Evolutionary conservation across 225 moss, liverwort and hornwort species (phyloP).

Genomic region (Anthoceros angustus): DNA sequence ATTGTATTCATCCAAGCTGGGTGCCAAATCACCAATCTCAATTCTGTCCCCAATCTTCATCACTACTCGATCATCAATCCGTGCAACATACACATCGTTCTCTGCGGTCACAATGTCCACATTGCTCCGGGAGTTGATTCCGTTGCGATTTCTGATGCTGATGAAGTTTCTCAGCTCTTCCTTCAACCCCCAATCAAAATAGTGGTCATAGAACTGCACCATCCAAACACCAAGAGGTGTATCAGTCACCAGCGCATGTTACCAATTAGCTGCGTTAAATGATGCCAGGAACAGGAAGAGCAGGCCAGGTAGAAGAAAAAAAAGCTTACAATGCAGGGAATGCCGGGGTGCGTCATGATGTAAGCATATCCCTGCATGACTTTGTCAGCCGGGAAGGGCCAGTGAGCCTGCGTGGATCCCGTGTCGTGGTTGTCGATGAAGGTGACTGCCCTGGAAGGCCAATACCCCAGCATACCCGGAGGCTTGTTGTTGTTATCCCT

Average conservation of each 20-base stretch:
- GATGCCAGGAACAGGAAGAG: background rate
- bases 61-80: constrained; percentile 39
- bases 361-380: background rate
- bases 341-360: background rate
- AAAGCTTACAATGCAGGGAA: constrained; percentile 2
- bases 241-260: background rate
- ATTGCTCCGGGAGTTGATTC: constrained; percentile 17
- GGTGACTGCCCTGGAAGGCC: constrained; percentile 30
- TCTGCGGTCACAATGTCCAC: constrained; percentile 45
- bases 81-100: constrained; percentile 45
- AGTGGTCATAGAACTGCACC: background rate
- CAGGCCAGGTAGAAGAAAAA: background rate
- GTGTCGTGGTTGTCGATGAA: constrained; percentile 45
- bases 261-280: background rate
- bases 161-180: background rate
- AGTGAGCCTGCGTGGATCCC: constrained; percentile 35
- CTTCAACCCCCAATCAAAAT: background rate
- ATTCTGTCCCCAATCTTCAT: constrained; percentile 49
- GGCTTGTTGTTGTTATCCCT: constrained; percentile 5
- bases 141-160: constrained; percentile 1
- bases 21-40: constrained; percentile 45
- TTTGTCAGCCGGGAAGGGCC: constrained; percentile 22
- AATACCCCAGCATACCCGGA: constrained; percentile 18
- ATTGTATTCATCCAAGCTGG: constrained; percentile 32
- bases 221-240: background rate